phyloP scores from a whole-genome alignment of 2,329 filamentous ascomycete species.

The Neonectria magnoliae region DNA sequence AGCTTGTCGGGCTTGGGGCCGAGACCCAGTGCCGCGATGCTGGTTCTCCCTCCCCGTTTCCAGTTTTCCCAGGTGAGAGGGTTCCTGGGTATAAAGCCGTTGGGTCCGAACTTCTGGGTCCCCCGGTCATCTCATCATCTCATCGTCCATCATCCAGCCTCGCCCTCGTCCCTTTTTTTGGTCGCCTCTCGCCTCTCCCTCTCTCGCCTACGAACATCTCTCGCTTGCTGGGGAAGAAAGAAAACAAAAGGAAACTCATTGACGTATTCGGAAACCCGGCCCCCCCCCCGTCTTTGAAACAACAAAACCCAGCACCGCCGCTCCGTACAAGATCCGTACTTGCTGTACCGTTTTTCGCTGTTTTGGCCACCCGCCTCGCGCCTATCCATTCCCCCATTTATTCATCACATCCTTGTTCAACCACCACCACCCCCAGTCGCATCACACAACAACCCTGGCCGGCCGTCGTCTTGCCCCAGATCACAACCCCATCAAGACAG shows the following conservation, averaged over 20 bases:
- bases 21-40: slow-evolving; percentile 34
- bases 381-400: slow-evolving; percentile 15
- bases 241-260: neutral
- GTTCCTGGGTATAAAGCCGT: slow-evolving; percentile 41
- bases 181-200: neutral
- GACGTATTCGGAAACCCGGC: neutral
- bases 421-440: slow-evolving; percentile 14
- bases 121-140: slow-evolving; percentile 14
- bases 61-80: slow-evolving; percentile 10
- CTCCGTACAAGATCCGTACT: neutral
- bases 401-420: slow-evolving; percentile 20
- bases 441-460: slow-evolving; percentile 20
- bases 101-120: slow-evolving; percentile 38
- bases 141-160: slow-evolving; percentile 15
- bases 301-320: neutral
- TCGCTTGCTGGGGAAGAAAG: neutral
- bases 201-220: neutral
- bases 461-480: slow-evolving; percentile 19
- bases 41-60: slow-evolving; percentile 29
- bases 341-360: neutral
- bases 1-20: slow-evolving; percentile 33
- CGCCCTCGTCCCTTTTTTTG: neutral
- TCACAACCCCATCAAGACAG: slow-evolving; percentile 25
- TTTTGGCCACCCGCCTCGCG: slow-evolving; percentile 4
- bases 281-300: neutral